phyloP scores from a whole-genome alignment of 108 stramenopile genomes.

The Aurantiochytrium sp. region DNA sequence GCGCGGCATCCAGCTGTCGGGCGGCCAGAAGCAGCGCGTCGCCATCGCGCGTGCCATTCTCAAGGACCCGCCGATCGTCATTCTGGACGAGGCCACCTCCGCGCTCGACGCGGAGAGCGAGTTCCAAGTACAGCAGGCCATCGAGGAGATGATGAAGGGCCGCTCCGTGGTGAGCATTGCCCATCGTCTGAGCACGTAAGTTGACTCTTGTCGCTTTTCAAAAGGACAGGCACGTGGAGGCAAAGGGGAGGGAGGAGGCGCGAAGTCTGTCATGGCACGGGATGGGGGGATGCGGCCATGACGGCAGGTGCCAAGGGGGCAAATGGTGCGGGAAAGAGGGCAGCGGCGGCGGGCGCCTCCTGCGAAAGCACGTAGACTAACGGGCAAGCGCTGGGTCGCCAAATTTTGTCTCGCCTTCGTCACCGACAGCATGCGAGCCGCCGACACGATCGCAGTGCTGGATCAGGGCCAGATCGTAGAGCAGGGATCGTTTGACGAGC shows the following conservation, averaged over 20 bases:
- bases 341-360: too few species aligned
- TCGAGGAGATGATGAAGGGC: constrained; percentile 63
- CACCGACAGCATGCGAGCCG: not conserved
- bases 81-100: constrained; percentile 79
- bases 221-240: not conserved
- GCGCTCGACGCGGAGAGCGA: constrained; percentile 72
- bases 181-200: constrained; percentile 60
- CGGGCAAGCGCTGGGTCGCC: not conserved
- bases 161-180: constrained; percentile 75
- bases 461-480: constrained; percentile 15
- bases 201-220: not conserved
- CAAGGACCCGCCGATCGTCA: constrained; percentile 68
- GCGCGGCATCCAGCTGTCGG: constrained; percentile 79
- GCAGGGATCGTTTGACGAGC: constrained; percentile 4
- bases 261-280: not conserved
- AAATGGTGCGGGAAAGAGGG: too few species aligned
- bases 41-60: constrained; percentile 86
- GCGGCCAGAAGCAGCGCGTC: constrained; percentile 85
- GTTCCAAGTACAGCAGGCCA: constrained; percentile 67
- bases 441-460: not conserved
- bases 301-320: too few species aligned
- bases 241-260: not conserved
- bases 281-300: too few species aligned
- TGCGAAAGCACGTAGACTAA: too few species aligned
- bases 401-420: not conserved